These are phyloP conservation scores for Rosa persica DNA, from an alignment of 306 rosid species.

Conservation along the genomic window DNA sequence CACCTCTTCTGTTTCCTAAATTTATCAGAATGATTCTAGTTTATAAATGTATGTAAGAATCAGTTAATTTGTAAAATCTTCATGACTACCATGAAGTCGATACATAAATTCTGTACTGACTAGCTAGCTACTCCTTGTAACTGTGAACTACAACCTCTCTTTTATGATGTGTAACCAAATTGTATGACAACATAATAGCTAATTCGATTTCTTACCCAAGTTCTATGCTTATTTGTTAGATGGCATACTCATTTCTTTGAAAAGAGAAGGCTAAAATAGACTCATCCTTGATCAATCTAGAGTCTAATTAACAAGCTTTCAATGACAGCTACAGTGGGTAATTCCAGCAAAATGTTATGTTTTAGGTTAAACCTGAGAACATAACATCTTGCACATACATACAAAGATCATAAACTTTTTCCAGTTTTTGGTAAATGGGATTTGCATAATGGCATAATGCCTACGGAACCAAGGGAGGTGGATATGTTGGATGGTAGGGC, in stretches of 20 bases:
- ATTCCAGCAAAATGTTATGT: neutral
- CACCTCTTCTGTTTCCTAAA: neutral
- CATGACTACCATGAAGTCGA: neutral
- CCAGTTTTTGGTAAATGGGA: neutral
- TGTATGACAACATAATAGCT: neutral
- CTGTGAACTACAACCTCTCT: constrained; percentile 4
- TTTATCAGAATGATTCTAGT: neutral
- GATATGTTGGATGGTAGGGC: neutral
- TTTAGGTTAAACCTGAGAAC: neutral
- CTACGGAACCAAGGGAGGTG: neutral
- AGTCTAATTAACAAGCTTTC: neutral
- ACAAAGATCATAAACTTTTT: neutral
- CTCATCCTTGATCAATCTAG: neutral
- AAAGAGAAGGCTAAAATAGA: neutral
- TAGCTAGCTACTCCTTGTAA: constrained; percentile 2
- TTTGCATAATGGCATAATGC: neutral
- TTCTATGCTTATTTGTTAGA: neutral
- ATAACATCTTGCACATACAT: neutral
- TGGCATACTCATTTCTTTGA: neutral
- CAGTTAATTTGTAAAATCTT: constrained; percentile 3
- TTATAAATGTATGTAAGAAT: constrained; percentile 6
- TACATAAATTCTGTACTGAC: constrained; percentile 14
- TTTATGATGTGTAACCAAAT: neutral
- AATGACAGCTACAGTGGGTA: neutral
- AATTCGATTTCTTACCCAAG: neutral